A percentile compares a stretch with the other conserved stretches of the same genome.
phyloP scores from a whole-genome alignment of 768 basidiomycete species.

The Xerocomellus dryophilus region DNA sequence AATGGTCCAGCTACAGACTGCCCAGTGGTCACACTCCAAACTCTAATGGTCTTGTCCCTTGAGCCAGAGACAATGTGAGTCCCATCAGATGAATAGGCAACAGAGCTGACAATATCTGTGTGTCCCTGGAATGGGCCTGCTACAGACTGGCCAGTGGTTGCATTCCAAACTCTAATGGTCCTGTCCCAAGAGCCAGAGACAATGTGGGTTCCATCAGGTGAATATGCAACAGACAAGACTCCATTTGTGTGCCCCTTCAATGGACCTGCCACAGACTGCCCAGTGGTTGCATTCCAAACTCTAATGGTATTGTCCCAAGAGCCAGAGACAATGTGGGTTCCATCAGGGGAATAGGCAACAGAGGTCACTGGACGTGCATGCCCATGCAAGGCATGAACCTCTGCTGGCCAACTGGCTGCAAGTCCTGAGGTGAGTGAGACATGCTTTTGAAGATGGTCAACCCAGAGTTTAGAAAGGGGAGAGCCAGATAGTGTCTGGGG shows the following conservation, averaged over 20 bases:
- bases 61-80: background rate
- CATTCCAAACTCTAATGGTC: background rate
- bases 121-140: constrained; percentile 1
- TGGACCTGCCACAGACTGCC: no score
- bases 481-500: background rate
- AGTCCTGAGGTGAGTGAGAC: background rate
- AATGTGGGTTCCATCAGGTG: no score
- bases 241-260: no score
- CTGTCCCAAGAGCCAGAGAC: background rate
- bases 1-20: no score
- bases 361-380: background rate
- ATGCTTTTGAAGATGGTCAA: background rate
- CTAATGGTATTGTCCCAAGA: background rate
- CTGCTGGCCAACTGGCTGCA: background rate
- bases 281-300: no score
- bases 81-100: background rate
- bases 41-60: background rate
- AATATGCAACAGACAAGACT: no score
- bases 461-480: background rate
- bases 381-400: background rate
- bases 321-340: background rate
- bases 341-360: background rate
- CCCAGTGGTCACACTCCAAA: no score
- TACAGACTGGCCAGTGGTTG: background rate
- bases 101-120: background rate